phyloP scores from a whole-genome alignment of 2,329 filamentous ascomycete genomes.

The Cordyceps tenuipes region DNA sequence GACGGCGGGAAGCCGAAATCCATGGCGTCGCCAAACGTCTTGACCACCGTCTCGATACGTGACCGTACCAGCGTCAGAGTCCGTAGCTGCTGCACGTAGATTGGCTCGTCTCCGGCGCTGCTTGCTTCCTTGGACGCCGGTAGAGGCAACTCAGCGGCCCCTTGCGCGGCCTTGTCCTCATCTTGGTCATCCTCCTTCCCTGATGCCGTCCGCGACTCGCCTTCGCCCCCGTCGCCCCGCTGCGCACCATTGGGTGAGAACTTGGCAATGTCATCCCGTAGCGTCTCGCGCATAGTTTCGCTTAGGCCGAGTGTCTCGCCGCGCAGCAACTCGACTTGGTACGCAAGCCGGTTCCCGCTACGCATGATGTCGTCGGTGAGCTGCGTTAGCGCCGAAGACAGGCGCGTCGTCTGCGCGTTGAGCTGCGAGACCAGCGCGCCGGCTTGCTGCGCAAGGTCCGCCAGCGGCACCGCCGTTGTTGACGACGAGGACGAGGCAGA shows the following conservation, averaged over 20 bases:
- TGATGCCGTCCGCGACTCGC: slow-evolving; percentile 15
- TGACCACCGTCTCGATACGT: slow-evolving; percentile 82
- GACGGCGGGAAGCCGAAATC: slow-evolving; percentile 88
- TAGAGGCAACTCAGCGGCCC: background rate
- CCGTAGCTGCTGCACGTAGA: slow-evolving; percentile 69
- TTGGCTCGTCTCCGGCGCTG: slow-evolving; percentile 40
- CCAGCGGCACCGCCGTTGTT: slow-evolving; percentile 46
- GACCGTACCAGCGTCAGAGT: slow-evolving; percentile 74
- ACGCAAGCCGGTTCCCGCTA: slow-evolving; percentile 78
- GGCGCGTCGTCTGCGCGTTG: slow-evolving; percentile 75
- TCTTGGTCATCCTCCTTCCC: slow-evolving; percentile 14
- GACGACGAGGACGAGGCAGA: slow-evolving; percentile 14
- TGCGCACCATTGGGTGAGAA: slow-evolving; percentile 53
- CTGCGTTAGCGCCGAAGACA: slow-evolving; percentile 75
- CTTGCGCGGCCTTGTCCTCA: slow-evolving; percentile 12
- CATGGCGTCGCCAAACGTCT: slow-evolving; percentile 91
- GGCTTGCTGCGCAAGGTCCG: slow-evolving; percentile 72
- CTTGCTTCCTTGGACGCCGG: slow-evolving; percentile 3
- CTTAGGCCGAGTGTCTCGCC: slow-evolving; percentile 77
- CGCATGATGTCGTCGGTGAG: slow-evolving; percentile 92
- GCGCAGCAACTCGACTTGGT: slow-evolving; percentile 88
- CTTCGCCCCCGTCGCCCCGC: background rate
- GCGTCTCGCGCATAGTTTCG: slow-evolving; percentile 64
- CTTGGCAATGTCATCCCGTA: slow-evolving; percentile 62
- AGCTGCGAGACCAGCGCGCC: slow-evolving; percentile 81